Conservation (phyloP, 2,329 filamentous ascomycete genomes). For the Stachybotrys chartarum region DNA sequence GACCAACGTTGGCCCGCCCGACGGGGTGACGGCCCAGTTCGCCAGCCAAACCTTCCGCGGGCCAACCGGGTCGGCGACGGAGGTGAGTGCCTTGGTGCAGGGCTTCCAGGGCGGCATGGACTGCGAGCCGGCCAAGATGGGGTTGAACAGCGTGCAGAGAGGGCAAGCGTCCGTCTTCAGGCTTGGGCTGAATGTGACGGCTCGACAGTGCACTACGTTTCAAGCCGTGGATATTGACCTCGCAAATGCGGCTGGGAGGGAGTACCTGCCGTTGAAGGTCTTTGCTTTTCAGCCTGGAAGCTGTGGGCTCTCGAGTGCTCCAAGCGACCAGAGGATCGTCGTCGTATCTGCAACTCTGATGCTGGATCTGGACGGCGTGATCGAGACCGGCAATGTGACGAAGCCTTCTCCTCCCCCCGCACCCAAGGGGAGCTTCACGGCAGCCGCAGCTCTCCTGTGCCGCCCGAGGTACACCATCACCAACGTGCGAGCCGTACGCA, state of each 20-base stretch:
- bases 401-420: neutral
- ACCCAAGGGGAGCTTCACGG: slow-evolving; percentile 7
- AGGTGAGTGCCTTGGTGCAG: slow-evolving; percentile 23
- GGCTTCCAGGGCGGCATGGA: slow-evolving; percentile 23
- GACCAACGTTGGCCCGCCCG: slow-evolving; percentile 18
- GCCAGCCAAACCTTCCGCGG: slow-evolving; percentile 26
- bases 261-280: slow-evolving; percentile 9
- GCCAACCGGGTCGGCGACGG: slow-evolving; percentile 12
- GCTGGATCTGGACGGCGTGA: slow-evolving; percentile 6
- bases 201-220: slow-evolving; percentile 8
- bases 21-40: slow-evolving; percentile 22
- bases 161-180: slow-evolving; percentile 7
- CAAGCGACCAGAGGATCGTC: slow-evolving; percentile 13
- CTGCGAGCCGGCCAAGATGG: slow-evolving; percentile 19
- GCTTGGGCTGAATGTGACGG: slow-evolving; percentile 22
- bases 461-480: slow-evolving; percentile 13
- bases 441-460: slow-evolving; percentile 11
- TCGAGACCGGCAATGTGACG: neutral
- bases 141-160: slow-evolving; percentile 15
- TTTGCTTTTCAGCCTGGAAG: slow-evolving; percentile 10
- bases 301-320: slow-evolving; percentile 9
- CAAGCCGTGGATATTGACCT: slow-evolving; percentile 6
- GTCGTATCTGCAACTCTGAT: slow-evolving; percentile 11
- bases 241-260: neutral
- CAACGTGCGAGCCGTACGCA: slow-evolving; percentile 10